Conservation (phyloP, 169 alveolate genomes). For the Eimeria maxima region DNA sequence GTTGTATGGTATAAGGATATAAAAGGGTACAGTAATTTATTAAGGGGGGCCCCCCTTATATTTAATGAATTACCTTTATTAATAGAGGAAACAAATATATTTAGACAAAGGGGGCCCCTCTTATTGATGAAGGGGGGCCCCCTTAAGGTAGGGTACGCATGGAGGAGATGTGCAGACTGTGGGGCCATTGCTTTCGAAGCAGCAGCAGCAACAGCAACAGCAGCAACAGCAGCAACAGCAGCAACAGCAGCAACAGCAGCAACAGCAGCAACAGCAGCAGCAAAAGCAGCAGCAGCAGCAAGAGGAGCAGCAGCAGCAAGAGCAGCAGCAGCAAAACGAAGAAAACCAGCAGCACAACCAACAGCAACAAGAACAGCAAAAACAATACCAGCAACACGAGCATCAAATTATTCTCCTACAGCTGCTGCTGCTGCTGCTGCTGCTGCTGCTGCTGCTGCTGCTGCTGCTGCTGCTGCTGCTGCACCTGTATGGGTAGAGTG, state of each 20-base stretch:
- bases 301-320: background rate
- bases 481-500: background rate
- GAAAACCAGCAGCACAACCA: no score
- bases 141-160: background rate
- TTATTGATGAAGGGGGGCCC: conserved; percentile 34
- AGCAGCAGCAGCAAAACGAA: background rate
- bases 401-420: no score
- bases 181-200: conserved; percentile 32
- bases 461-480: conserved; percentile 12
- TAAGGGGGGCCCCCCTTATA: background rate
- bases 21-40: no score
- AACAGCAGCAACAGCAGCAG: background rate
- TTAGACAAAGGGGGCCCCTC: background rate
- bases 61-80: background rate
- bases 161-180: background rate
- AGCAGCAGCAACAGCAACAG: conserved; percentile 40
- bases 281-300: background rate
- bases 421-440: background rate
- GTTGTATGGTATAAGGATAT: background rate
- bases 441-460: background rate
- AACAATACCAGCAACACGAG: no score
- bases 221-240: conserved; percentile 13
- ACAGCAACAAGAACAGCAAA: no score
- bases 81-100: background rate
- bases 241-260: conserved; percentile 17